phyloP scores from a whole-genome alignment of 306 rosid species.

The Fragaria nilgerrensis region DNA sequence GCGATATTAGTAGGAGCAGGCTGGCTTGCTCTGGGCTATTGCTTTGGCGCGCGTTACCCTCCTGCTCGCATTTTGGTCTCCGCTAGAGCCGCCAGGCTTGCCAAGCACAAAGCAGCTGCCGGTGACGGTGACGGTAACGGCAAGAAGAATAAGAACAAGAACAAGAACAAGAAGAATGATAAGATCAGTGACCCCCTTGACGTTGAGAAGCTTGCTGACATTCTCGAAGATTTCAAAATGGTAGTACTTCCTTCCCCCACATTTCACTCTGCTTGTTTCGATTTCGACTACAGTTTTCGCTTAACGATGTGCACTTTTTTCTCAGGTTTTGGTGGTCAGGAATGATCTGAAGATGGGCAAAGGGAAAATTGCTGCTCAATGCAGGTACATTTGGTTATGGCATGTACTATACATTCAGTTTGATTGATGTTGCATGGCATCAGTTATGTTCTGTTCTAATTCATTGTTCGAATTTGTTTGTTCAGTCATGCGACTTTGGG shows the following conservation, averaged over 20 bases:
- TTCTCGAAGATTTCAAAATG: constrained; percentile 86
- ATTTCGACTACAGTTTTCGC: not conserved
- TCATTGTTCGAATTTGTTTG: constrained; percentile 13
- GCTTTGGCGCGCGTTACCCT: constrained; percentile 65
- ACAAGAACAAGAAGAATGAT: constrained; percentile 29
- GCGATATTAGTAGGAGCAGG: constrained; percentile 82
- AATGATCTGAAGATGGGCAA: constrained; percentile 99
- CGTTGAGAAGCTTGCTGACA: constrained; percentile 70
- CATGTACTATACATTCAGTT: not conserved
- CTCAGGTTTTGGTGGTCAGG: constrained; percentile 79
- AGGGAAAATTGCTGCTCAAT: constrained; percentile 96
- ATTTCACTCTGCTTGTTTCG: not conserved
- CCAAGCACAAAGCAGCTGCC: constrained; percentile 31
- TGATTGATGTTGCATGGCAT: not conserved
- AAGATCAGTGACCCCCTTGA: constrained; percentile 63
- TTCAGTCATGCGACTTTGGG: constrained; percentile 90
- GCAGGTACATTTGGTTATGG: constrained; percentile 59
- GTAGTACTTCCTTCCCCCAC: constrained; percentile 26
- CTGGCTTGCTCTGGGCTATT: constrained; percentile 83
- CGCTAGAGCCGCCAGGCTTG: constrained; percentile 31
- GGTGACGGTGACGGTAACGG: constrained; percentile 14
- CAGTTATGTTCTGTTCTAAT: constrained; percentile 6
- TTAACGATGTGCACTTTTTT: not conserved
- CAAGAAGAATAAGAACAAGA: constrained; percentile 29
- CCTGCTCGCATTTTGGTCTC: constrained; percentile 47